Evolutionary conservation across 1,139 yeast species (phyloP), one percentile per base, ranked within the genome.

Genomic region (Hyphopichia buzzinii): DNA sequence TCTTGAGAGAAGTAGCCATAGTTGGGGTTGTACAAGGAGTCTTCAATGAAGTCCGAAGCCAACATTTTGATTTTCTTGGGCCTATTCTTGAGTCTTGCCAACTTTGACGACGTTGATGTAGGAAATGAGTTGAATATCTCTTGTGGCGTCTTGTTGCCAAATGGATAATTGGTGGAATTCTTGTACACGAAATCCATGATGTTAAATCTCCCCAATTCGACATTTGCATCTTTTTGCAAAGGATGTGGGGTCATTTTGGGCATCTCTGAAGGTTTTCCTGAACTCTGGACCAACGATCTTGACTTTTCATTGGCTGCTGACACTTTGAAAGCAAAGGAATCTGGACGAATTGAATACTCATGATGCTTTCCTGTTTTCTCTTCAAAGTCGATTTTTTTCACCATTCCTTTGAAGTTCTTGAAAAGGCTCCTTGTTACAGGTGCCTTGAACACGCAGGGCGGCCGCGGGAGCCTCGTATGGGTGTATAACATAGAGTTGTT

Each of bases 1-100:
- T 84, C 83, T 50, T 79, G 77, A 1, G 89, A 72, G 52, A 87
- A 87, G 56, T 87, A 88, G 0, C 96, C 96, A 54, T 87, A 88
- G 43, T 72, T 53, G 0, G 94, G 89, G 55, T 88, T 84, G 55
- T 87, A 87, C 48, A 87, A 63, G 14, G 94, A 82, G 54, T 87
- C 95, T 48, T 87, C 95, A 39, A 87, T 87, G 57, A 84, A 88
- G 50, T 86, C 95, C 12, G 86, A 67, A 0, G 82, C 65, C 22
- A 82, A 62, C 90, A 87, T 82, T 51, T 84, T 81, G 3, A 79
- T 77, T 29, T 74, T 70, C 26, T 54, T 64, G 0, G 96, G 96
- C 23, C 92, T 67, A 36, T 46, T 50, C 31, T 60, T 62, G 25
- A 68, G 55, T 34, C 71, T 64, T 1, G 75, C 57, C 33, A 84